Conservation (phyloP, 2,329 filamentous ascomycete species). For the Chrysosporium queenslandicum region DNA sequence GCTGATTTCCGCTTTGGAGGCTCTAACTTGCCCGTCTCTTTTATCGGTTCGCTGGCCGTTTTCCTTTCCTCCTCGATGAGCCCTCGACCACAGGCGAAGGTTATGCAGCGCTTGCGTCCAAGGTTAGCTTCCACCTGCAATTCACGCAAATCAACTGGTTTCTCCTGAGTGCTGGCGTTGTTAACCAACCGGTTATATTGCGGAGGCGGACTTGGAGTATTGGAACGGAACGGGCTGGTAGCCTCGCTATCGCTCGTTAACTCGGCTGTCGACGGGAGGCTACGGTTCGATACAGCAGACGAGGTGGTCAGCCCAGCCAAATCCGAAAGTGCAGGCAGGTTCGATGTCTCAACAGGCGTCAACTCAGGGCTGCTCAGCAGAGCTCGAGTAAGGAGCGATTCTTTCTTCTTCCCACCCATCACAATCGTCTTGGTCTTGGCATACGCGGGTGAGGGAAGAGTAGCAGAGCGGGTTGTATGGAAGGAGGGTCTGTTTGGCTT, state of each 20-base stretch:
- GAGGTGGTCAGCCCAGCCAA: constrained; percentile 21
- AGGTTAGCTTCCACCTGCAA: constrained; percentile 52
- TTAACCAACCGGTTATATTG: constrained; percentile 25
- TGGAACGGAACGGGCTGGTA: constrained; percentile 79
- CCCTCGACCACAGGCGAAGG: constrained; percentile 73
- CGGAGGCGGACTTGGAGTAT: constrained; percentile 78
- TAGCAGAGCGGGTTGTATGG: constrained; percentile 10
- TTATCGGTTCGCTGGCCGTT: constrained; percentile 24
- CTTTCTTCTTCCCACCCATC: constrained; percentile 47
- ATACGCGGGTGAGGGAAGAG: constrained; percentile 31
- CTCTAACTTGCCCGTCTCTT: constrained; percentile 21
- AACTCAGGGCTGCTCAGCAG: constrained; percentile 58
- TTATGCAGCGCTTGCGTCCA: constrained; percentile 79
- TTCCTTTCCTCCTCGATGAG: constrained; percentile 32
- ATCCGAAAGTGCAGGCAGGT: constrained; percentile 2
- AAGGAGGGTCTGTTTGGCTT: constrained; percentile 7
- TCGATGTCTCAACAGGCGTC: constrained; percentile 24
- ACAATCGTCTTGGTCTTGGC: constrained; percentile 40
- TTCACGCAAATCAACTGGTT: constrained; percentile 37
- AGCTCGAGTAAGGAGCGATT: constrained; percentile 80
- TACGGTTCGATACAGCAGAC: constrained; percentile 48
- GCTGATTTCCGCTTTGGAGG: constrained; percentile 35
- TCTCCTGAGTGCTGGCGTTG: neutral
- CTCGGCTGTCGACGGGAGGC: constrained; percentile 73
- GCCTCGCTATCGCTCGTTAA: constrained; percentile 89